These are phyloP conservation scores for Cadophora sp. DNA, from an alignment of 2,329 filamentous ascomycete genomes.

Conservation along the genomic window DNA sequence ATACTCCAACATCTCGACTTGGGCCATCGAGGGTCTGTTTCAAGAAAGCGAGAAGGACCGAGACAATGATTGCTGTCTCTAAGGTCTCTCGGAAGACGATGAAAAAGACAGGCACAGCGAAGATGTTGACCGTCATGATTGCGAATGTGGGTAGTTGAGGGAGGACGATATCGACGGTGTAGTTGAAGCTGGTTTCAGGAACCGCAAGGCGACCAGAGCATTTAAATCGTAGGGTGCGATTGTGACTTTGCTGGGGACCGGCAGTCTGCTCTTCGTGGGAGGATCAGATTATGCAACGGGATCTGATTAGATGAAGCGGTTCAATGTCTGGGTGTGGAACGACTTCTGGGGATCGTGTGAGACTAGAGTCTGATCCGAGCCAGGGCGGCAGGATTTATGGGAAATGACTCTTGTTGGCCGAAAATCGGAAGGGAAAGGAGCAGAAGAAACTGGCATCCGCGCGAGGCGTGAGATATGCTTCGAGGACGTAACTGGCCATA, in stretches of 20 bases:
- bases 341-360: slow-evolving; percentile 9
- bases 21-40: slow-evolving; percentile 78
- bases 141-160: not conserved
- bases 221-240: not conserved
- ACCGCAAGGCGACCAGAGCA: not conserved
- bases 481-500: not conserved
- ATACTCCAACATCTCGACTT: slow-evolving; percentile 63
- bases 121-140: slow-evolving; percentile 70
- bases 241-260: not conserved
- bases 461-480: not conserved
- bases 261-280: slow-evolving; percentile 3
- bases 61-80: slow-evolving; percentile 85
- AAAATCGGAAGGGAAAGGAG: not conserved
- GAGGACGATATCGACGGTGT: not conserved
- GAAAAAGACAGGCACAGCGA: slow-evolving; percentile 85
- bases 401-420: not conserved
- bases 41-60: slow-evolving; percentile 83
- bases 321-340: not conserved
- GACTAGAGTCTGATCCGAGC: not conserved
- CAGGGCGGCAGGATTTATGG: not conserved
- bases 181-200: not conserved
- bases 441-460: not conserved
- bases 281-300: slow-evolving; percentile 15
- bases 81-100: slow-evolving; percentile 87
- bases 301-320: slow-evolving; percentile 13